These are phyloP conservation scores for Chaetomiaceae sp. DNA, from an alignment of 2,329 filamentous ascomycete genomes.

Conservation along the genomic window DNA sequence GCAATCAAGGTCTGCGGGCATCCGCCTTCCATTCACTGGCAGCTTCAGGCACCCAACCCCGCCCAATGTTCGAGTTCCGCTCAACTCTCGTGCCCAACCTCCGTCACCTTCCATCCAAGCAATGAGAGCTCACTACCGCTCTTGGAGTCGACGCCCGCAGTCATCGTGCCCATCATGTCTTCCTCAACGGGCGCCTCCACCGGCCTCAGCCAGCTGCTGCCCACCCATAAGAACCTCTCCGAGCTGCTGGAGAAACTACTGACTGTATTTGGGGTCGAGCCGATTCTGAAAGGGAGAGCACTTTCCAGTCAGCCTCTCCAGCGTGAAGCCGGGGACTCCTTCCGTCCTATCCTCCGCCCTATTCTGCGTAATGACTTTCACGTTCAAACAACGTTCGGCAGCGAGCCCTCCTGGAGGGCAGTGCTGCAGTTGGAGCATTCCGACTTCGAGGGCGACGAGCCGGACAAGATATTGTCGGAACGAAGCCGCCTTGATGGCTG, in stretches of 20 bases:
- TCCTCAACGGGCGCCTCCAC: too few relatives aligned
- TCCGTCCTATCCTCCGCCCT: background rate
- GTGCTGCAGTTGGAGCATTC: background rate
- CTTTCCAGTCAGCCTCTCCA: constrained; percentile 4
- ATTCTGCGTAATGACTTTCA: constrained; percentile 4
- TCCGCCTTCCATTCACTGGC: background rate
- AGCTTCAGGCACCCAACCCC: background rate
- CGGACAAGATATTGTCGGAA: background rate
- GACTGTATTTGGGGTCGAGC: background rate
- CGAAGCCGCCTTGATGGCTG: too few relatives aligned
- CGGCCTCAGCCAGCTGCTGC: constrained; percentile 1
- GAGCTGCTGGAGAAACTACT: constrained; percentile 4
- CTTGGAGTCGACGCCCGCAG: too few relatives aligned
- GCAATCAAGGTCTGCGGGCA: background rate
- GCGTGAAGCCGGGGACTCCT: background rate
- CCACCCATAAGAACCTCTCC: background rate
- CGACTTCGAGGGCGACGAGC: background rate
- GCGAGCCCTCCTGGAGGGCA: background rate
- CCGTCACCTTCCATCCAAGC: background rate
- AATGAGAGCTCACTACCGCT: too few relatives aligned
- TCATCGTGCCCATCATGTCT: too few relatives aligned
- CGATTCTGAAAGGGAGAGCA: background rate
- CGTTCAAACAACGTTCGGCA: background rate
- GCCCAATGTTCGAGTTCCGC: background rate
- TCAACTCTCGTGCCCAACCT: background rate